Base-by-base conservation (phyloP, 2,329 filamentous ascomycete genomes). In the Alternaria incomplexa region DNA sequence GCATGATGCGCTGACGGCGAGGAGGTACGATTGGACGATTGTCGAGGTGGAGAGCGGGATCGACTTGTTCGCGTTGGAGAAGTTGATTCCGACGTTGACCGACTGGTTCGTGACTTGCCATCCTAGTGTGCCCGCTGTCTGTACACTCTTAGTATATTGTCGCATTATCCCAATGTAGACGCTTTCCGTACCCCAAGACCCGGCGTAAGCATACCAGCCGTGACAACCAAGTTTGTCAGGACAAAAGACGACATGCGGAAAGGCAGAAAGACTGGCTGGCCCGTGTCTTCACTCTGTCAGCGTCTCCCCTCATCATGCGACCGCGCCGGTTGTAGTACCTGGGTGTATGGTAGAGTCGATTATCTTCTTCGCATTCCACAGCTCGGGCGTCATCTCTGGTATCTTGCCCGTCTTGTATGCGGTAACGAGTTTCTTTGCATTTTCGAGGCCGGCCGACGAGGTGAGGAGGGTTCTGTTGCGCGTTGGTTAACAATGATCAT, bases 101-200 rank as follows among this genome's bases (percentile, higher is more conserved):
- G 94, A 97, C 84, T 99, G 96, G 82, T 99, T 99, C 70, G 92
- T 89, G 62, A 97, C 89, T 83, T 99, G 96, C 96, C 96, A 99
- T 69, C 91, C 90, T 40, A 98, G 85, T 6, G 93, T 97, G 56
- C 95, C 96, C 45, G 87, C 87, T 47, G 91, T 97, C 86, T 91
- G 58, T n/a, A 58, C 28, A 10, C 22, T n/a, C 7, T 76, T 66
- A 79, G 73, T 56, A 65, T 45, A 20, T 25, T n/a, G 30, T 53
- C 53, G n/a, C 44, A 50, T 25, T 44, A 40, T 47, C 40, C n/a
- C 30, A 44, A 17, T 26, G 40, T 43, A 58, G 58, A 25, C 30
- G 47, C 26, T 32, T 43, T 56, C 65, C 85, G 65, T 85, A 92
- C 90, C 73, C 87, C 84, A 23, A 98, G 87, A 10, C 92, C 92